Evolutionary conservation across 129 eudicot species (phyloP).

Genomic region (Tagetes patula): DNA sequence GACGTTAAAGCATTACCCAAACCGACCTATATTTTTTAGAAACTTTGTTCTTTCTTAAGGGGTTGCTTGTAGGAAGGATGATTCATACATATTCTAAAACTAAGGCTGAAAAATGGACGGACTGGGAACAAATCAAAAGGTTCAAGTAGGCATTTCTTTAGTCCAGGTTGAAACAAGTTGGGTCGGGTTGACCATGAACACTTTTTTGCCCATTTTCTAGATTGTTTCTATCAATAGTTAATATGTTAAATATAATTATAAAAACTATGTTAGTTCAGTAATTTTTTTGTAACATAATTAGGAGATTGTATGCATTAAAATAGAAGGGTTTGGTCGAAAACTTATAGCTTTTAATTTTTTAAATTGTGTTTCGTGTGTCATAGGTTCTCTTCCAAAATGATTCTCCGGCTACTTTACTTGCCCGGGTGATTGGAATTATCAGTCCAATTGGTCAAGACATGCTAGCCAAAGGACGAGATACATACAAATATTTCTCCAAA

Average conservation of each 20-base stretch:
- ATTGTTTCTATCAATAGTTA: background rate
- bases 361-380: constrained; percentile 18
- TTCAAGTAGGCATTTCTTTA: background rate
- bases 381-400: constrained; percentile 98
- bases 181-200: background rate
- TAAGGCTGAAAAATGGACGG: background rate
- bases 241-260: background rate
- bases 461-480: constrained; percentile 96
- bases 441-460: constrained; percentile 77
- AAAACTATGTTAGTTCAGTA: background rate
- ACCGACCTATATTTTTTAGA: background rate
- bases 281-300: background rate
- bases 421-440: constrained; percentile 91
- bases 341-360: background rate
- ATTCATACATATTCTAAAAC: background rate
- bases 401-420: constrained; percentile 97
- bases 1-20: background rate
- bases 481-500: constrained; percentile 90
- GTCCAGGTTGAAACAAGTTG: background rate
- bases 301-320: constrained; percentile 1
- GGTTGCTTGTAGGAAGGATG: background rate
- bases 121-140: background rate
- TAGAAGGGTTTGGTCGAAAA: background rate
- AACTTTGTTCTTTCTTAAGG: background rate
- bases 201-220: background rate